Base-by-base conservation (phyloP, 768 basidiomycete genomes). In the Cubamyces lactineus region DNA sequence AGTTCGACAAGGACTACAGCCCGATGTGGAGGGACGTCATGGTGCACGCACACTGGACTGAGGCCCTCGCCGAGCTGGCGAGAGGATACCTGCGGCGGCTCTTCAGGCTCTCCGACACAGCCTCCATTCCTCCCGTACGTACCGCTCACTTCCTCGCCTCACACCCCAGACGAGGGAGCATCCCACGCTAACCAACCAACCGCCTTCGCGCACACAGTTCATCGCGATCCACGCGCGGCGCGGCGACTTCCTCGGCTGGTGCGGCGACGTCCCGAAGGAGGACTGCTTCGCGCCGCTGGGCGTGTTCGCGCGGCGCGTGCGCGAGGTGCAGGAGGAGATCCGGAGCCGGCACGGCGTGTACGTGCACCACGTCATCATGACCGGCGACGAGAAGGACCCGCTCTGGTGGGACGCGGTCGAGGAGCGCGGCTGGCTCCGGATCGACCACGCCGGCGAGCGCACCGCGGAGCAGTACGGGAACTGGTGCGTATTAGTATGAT, bases 341-440 rank as follows among this genome's bases (percentile, higher is more conserved):
- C 59, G 59, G 52, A 42, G 51, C 12, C 59, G 68, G 39, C 69
- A 69, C 23, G 60, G 72, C 15, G 28, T 74, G 45, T 49, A 61
- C 13, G 71, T 70, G n/a, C 13, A 24, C 8, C 67, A 70, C 12
- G 75, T 80, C 16, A 60, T 80, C 47, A 72, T 79, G 70, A 77
- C 76, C 15, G 71, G 71, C 75, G 79, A 80, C 66, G 79, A 80
- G 66, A 2, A 55, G 39, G 76, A 78, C 59, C 63, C 69, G 28
- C 50, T 34, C n/a, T 79, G 73, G 77, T 79, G 75, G 73, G 63
- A 66, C 19, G 69, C 69, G 6, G 74, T 73, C 34, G 63, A 63
- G 7, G 64, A 57, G 19, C 61, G 65, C 41, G 78, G 78, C 7
- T 79, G 78, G 78, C 66, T 69, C 24, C 51, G 60, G 2, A 19